A percentile compares a stretch with the other conserved stretches of the same genome.
Conservation (phyloP, 2,329 filamentous ascomycete genomes). For the Colletotrichum tamarilloi region DNA sequence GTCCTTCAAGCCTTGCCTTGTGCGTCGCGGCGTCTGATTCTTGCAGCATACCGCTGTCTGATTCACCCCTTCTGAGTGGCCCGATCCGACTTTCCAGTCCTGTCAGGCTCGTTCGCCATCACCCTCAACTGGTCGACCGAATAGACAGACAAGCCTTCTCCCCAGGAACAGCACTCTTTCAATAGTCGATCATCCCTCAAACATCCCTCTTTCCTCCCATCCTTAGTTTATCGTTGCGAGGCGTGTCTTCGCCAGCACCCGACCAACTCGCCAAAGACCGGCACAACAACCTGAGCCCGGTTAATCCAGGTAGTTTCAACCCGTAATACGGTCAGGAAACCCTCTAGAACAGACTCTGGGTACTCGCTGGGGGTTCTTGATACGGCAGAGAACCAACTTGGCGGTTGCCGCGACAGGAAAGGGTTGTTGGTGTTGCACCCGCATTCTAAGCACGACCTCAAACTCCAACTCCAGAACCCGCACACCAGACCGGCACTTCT, state of each 20-base stretch:
- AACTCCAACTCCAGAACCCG: constrained; percentile 11
- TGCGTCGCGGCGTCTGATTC: constrained; percentile 37
- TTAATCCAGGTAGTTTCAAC: background rate
- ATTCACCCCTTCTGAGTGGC: constrained; percentile 31
- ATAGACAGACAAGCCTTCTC: constrained; percentile 21
- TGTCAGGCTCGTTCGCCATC: constrained; percentile 13
- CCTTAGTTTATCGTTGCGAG: background rate
- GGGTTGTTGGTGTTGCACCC: constrained; percentile 29
- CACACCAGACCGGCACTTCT: constrained; percentile 27
- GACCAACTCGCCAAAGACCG: background rate
- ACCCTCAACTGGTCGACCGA: constrained; percentile 24
- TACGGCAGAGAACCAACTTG: constrained; percentile 27
- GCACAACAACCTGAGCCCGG: background rate
- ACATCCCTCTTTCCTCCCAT: constrained; percentile 19
- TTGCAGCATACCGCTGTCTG: constrained; percentile 32
- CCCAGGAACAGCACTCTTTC: background rate
- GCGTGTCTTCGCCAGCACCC: background rate
- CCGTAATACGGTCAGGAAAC: background rate
- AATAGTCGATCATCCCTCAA: constrained; percentile 1
- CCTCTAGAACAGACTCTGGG: background rate
- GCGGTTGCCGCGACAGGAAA: constrained; percentile 14
- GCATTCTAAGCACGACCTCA: constrained; percentile 4
- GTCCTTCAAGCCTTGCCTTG: constrained; percentile 29
- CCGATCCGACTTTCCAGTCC: constrained; percentile 26
- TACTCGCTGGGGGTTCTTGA: constrained; percentile 7